A percentile compares a stretch with the other conserved stretches of the same genome.
Conservation (phyloP, 768 basidiomycete genomes). For the Tricholoma furcatifolium region DNA sequence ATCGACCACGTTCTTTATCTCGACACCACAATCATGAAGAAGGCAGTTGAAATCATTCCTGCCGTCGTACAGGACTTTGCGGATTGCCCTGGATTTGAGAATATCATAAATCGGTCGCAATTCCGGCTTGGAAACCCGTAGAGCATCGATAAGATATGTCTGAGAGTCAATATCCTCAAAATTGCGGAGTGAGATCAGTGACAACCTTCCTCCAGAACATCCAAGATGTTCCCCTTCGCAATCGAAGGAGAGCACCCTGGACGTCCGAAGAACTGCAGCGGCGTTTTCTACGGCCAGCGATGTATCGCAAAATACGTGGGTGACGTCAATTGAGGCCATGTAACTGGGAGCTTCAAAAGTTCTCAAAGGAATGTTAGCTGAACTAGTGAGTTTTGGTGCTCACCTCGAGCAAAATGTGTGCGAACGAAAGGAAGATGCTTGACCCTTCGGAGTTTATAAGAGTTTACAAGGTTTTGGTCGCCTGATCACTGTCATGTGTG, state of each 20-base stretch:
- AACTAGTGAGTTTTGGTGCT: too few relatives aligned
- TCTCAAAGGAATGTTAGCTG: too few relatives aligned
- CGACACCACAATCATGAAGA: constrained; percentile 11
- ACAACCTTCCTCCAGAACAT: constrained; percentile 3
- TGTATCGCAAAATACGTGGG: constrained; percentile 2
- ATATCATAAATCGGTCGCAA: constrained; percentile 13
- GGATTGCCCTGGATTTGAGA: constrained; percentile 8
- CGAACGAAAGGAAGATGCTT: too few relatives aligned
- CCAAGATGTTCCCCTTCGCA: constrained; percentile 16
- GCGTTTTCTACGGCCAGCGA: neutral
- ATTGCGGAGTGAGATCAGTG: constrained; percentile 11
- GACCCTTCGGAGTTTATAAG: too few relatives aligned
- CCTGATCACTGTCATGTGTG: too few relatives aligned
- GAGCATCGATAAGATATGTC: constrained; percentile 14
- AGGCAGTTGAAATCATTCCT: constrained; percentile 17
- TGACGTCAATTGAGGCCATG: neutral
- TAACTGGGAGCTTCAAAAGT: too few relatives aligned
- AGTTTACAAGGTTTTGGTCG: too few relatives aligned
- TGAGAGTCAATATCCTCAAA: neutral
- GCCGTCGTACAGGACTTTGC: constrained; percentile 19
- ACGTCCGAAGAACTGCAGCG: neutral
- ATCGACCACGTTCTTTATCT: constrained; percentile 13
- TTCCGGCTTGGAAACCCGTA: constrained; percentile 1
- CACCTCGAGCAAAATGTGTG: too few relatives aligned
- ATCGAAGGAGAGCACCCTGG: constrained; percentile 10